Percentiles rank a stretch among this genome's conserved stretches.
Conservation (phyloP, 169 alveolate genomes). For the Plasmodium chabaudi region DNA sequence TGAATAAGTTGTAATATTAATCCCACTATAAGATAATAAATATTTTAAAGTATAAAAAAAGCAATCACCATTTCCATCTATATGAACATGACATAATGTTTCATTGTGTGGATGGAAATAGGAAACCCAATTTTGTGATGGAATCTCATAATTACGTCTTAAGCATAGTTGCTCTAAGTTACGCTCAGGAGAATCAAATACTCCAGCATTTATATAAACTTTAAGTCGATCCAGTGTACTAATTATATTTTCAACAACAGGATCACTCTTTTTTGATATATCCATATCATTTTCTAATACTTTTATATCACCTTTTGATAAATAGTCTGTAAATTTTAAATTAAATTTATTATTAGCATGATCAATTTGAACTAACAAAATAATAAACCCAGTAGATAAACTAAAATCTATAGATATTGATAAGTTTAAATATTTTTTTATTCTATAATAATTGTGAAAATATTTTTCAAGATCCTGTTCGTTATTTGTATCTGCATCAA, state of each 20-base stretch:
- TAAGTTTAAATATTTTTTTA: conserved; percentile 1
- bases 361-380: conserved; percentile 8
- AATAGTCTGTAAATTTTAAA: conserved; percentile 6
- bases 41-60: conserved; percentile 27
- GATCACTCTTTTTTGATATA: too few relatives aligned
- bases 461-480: too few relatives aligned
- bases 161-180: conserved; percentile 34
- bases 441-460: too few relatives aligned
- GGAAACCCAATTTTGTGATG: conserved; percentile 51
- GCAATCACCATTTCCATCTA: conserved; percentile 53
- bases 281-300: too few relatives aligned
- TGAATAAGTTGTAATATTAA: background rate
- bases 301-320: background rate
- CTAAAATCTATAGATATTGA: conserved; percentile 3
- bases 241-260: background rate
- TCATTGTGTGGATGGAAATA: conserved; percentile 49
- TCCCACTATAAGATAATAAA: conserved; percentile 22
- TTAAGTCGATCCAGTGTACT: too few relatives aligned
- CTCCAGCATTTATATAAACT: background rate
- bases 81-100: conserved; percentile 51
- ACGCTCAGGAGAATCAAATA: background rate
- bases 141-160: conserved; percentile 14
- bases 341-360: background rate
- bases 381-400: background rate
- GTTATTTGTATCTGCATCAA: too few relatives aligned